Base-by-base conservation (phyloP, 371 early-diverging fungal species). In the Coemansia linderi region DNA sequence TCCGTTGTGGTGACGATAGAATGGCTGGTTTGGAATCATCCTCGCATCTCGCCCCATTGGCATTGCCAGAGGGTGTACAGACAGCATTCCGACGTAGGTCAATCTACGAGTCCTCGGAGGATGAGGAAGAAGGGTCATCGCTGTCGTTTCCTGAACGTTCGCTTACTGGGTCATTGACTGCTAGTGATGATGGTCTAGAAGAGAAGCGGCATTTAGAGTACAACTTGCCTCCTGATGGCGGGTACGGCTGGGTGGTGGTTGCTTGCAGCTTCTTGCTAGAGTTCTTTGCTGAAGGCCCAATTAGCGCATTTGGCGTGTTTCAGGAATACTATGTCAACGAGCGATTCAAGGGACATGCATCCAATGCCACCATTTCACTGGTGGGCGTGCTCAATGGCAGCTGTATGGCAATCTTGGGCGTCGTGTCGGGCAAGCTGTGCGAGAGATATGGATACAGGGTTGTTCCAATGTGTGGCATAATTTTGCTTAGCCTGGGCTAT, bases 161-260 rank as follows among this genome's bases (percentile, higher is more conserved):
- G 31, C 56, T 73, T 15, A 33, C 74, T 2, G 75, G 65, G 15
- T 73, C 77, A 0, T 27, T 69, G 8, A 59, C 69, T 12, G 50
- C 62, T 7, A 69, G 65, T 17, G 54, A 40, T 6, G 17, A 41
- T 17, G 50, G 31, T 13, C 27, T 24, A 0, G 38, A 43, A 9
- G 69, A 73, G 15, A 77, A 77, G 40, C 63, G 63, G 15, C 27
- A 27, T 7, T 8, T 52, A 8, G 31, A 9, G 12, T 73, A 65
- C 22, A 54, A 19, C 24, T 57, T 71, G 36, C 71, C 71, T 1
- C 76, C 79, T 4, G 88, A 87, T 59, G 90, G 89, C 24, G 84
- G 87, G 0, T 86, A 88, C 44, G 89, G 88, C 13, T 91, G 90
- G 90, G 41, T 89, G 2, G 82, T 88, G 12, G 87, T 88, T 24